Percentiles rank a stretch among this genome's conserved stretches.
Conservation (phyloP, 148 eudicot species). For the Rhododendron mucronatum region DNA sequence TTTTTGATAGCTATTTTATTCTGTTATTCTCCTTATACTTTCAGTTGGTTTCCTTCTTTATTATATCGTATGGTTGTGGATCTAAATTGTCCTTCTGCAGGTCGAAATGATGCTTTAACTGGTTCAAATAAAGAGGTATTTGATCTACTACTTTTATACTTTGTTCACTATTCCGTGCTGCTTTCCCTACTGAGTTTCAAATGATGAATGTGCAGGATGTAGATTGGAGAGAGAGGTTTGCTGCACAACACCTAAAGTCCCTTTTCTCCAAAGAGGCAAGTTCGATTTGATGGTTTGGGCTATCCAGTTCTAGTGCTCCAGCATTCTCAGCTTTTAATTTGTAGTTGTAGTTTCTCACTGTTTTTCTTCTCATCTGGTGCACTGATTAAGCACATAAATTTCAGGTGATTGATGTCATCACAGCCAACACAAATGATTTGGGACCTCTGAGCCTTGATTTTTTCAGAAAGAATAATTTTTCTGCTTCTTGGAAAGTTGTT, state of each 20-base stretch:
- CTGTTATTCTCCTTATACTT: neutral
- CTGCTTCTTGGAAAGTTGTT: conserved; percentile 72
- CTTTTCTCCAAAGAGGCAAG: conserved; percentile 76
- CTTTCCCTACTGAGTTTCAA: conserved; percentile 8
- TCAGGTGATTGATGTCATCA: conserved; percentile 76
- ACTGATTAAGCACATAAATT: conserved; percentile 16
- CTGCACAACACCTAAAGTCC: conserved; percentile 66
- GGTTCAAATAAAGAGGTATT: conserved; percentile 51
- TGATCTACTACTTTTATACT: neutral
- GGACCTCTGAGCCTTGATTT: conserved; percentile 79
- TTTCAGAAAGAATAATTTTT: conserved; percentile 53
- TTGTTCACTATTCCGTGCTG: neutral
- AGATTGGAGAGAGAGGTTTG: conserved; percentile 74
- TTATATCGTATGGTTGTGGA: neutral
- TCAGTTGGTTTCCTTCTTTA: neutral
- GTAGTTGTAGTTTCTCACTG: neutral
- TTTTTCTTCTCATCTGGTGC: neutral
- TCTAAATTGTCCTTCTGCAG: conserved; percentile 35
- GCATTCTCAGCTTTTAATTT: neutral
- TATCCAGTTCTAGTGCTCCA: neutral
- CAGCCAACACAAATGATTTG: conserved; percentile 58
- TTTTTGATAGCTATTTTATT: neutral
- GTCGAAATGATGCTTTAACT: conserved; percentile 23
- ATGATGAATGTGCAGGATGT: conserved; percentile 41
- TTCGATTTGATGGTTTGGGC: conserved; percentile 1